Base-by-base conservation (phyloP, 441 rosid genomes). In the Eutrema salsugineum region DNA sequence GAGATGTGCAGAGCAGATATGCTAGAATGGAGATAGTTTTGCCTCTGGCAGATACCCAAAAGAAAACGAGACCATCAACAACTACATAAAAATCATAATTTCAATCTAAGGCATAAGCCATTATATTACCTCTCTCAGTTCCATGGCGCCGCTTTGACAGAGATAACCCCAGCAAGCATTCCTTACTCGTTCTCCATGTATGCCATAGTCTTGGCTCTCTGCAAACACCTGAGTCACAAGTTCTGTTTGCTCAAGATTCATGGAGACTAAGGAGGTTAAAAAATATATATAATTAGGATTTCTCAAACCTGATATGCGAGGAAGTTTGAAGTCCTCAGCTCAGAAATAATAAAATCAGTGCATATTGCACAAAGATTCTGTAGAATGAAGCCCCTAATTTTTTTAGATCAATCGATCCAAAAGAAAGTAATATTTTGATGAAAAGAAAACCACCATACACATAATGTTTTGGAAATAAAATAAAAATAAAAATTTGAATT, bases 131-230 rank as follows among this genome's bases (percentile, higher is more conserved):
- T 87, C 95, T 84, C 91, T 89, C 84, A 94, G 79, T 75, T 94
- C 98, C 83, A 83, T 70, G 47, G 91, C 86, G 73, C 97, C 97
- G 77, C 96, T 90, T 84, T 91, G 97, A 81, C 99, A 94, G 79
- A 91, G 97, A 81, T 87, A 91, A 47, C 97, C 97, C 99, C 97
- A 94, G 66, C 97, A 94, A 60, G 96, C 97, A 79, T 83, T 90
- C 77, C 94, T 90, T 20, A 94, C 99, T 61, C 97, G 92, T 75
- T 94, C 99, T 78, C 97, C 97, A 82, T 94, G 95, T 60, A 83
- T 73, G n/a, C 97, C 99, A 74, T 94, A 94, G 77, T 94, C 99
- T 84, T 94, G 97, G 80, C 91, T 83, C 87, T 91, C 99, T 0
- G 97, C 97, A 83, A 94, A 94, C 20, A 91, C 93, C 99, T 94